A percentile compares a stretch with the other conserved stretches of the same genome.
These are phyloP conservation scores for Bipolaris sorokiniana DNA, from an alignment of 2,329 filamentous ascomycete species.

Conservation along the genomic window DNA sequence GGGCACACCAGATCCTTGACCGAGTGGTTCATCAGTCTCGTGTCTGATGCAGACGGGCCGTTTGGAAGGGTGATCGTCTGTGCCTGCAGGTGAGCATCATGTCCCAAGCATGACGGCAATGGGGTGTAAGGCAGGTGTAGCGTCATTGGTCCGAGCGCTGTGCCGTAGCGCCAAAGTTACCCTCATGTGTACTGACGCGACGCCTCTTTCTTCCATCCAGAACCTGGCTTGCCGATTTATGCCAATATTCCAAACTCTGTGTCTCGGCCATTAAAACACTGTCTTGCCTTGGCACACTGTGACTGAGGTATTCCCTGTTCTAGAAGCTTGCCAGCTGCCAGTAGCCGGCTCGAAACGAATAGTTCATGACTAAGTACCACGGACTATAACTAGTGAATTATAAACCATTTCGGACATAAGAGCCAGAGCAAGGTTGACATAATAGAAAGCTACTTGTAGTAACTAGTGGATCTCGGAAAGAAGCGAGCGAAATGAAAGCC, in stretches of 20 bases:
- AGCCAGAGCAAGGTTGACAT: no score
- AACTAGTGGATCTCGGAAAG: no score
- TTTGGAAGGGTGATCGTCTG: slow-evolving; percentile 21
- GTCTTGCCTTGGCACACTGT: neutral
- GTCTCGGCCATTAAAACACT: neutral
- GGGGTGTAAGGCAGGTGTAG: slow-evolving; percentile 9
- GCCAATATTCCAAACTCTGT: neutral
- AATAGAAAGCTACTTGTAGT: no score
- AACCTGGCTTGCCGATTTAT: neutral
- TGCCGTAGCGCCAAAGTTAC: neutral
- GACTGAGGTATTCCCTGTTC: neutral
- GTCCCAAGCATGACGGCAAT: slow-evolving; percentile 21
- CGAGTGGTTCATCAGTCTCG: slow-evolving; percentile 30
- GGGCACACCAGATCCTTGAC: slow-evolving; percentile 10
- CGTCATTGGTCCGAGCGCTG: slow-evolving; percentile 18
- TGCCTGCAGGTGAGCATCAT: slow-evolving; percentile 22
- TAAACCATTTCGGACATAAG: neutral
- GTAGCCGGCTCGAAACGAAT: neutral
- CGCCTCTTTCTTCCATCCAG: neutral
- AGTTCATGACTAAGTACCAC: neutral
- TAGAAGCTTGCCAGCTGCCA: neutral
- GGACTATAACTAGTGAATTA: neutral
- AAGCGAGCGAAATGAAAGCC: no score
- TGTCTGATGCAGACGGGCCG: slow-evolving; percentile 26
- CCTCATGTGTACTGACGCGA: slow-evolving; percentile 2